Percentiles rank a stretch among this genome's conserved stretches.
These are phyloP conservation scores for Globisporangium abappressorium DNA, from an alignment of 352 stramenopile genomes.

Conservation along the genomic window DNA sequence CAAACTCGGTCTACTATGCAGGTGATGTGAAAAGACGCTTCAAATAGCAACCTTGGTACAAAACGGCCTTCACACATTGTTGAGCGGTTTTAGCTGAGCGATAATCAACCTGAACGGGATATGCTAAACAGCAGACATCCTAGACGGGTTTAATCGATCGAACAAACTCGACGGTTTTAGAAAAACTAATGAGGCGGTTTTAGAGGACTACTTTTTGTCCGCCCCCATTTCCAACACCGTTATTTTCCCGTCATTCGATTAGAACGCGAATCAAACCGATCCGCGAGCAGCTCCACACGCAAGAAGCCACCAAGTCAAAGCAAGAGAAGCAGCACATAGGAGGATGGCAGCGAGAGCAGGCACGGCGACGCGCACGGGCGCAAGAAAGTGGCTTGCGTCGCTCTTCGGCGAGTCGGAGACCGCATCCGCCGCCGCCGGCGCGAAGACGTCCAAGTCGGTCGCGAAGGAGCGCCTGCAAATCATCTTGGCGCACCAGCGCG, in stretches of 20 bases:
- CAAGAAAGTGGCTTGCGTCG: conserved; percentile 80
- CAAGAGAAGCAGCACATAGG: background rate
- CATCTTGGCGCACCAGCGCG: conserved; percentile 85
- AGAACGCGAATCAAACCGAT: conserved; percentile 6
- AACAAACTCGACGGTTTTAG: too few species aligned
- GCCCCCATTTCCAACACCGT: background rate
- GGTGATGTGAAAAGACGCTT: too few species aligned
- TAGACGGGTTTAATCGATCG: too few species aligned
- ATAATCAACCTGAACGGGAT: too few species aligned
- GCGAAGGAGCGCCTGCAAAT: conserved; percentile 89
- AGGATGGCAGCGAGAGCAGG: conserved; percentile 48
- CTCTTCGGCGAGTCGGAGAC: conserved; percentile 58
- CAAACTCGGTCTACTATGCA: too few species aligned
- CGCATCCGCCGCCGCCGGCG: conserved; percentile 17
- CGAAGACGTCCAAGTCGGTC: conserved; percentile 67
- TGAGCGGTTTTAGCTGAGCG: too few species aligned
- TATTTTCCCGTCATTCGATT: background rate
- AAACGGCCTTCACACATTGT: too few species aligned
- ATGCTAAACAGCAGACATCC: too few species aligned
- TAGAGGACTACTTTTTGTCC: too few species aligned
- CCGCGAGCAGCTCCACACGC: background rate
- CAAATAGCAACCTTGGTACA: too few species aligned
- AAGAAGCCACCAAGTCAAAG: background rate
- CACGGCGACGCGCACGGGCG: conserved; percentile 42
- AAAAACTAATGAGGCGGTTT: too few species aligned